These are phyloP conservation scores for Linderniella brevidens DNA, from an alignment of 257 asterid species.

Conservation along the genomic window DNA sequence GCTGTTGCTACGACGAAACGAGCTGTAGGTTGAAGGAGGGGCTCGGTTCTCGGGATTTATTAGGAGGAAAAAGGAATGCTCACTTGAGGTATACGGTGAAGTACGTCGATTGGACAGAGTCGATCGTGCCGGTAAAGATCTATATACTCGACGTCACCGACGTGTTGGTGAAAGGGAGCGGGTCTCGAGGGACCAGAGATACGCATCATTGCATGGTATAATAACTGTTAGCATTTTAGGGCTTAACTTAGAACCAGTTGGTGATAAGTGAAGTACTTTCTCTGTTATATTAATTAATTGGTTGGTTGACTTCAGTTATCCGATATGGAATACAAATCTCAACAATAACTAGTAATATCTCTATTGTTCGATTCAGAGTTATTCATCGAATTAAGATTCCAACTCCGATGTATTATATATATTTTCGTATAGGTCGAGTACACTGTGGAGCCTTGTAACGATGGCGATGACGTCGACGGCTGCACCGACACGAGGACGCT, in stretches of 20 bases:
- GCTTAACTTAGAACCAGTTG: no score
- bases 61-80: conserved; percentile 23
- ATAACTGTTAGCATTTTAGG: no score
- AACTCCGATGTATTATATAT: no score
- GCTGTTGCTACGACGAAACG: conserved; percentile 26
- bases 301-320: no score
- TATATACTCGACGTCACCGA: conserved; percentile 59
- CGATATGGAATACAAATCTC: no score
- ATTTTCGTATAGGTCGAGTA: not conserved
- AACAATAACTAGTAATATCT: no score
- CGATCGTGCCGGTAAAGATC: conserved; percentile 40
- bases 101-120: conserved; percentile 43
- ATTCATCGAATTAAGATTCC: no score
- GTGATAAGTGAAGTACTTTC: no score
- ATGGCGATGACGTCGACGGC: not conserved
- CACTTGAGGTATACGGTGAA: conserved; percentile 43
- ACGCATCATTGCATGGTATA: conserved; percentile 37
- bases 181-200: no score
- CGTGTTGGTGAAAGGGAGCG: no score
- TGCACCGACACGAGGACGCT: not conserved
- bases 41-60: not conserved
- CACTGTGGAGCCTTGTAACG: not conserved
- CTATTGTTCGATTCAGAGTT: no score
- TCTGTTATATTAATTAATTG: no score
- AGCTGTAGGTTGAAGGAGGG: conserved; percentile 36